These are phyloP conservation scores for Scalesia atractyloides DNA, from an alignment of 129 eudicot genomes.

Conservation along the genomic window DNA sequence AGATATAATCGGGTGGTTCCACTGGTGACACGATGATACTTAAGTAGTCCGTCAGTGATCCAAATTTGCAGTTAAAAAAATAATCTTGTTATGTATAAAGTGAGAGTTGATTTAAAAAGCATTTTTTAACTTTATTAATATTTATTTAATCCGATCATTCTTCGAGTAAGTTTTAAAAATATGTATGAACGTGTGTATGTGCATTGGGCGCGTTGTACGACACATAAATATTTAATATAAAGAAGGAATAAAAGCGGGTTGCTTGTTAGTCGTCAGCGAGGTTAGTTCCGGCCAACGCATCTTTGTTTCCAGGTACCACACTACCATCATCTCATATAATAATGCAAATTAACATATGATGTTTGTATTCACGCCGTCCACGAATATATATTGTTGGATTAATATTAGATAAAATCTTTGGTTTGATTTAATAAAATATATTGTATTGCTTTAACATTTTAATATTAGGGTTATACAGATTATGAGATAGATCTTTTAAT, in stretches of 20 bases:
- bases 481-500: no score
- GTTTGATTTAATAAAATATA: background rate
- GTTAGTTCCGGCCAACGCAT: background rate
- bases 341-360: background rate
- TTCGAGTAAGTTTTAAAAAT: no score
- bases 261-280: background rate
- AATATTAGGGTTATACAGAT: background rate
- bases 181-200: conserved; percentile 1
- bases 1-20: no score
- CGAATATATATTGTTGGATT: no score
- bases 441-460: background rate
- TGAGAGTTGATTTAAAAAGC: no score
- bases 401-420: background rate
- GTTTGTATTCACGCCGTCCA: background rate
- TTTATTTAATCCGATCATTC: no score
- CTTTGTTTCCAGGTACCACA: background rate
- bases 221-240: background rate
- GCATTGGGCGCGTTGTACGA: background rate
- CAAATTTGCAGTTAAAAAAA: no score
- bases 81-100: no score
- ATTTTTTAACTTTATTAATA: no score
- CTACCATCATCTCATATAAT: conserved; percentile 7
- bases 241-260: background rate
- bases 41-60: no score
- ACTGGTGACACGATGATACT: no score